Evolutionary conservation across 169 alveolate genomes (phyloP), one percentile per base, ranked within the genome.

Genomic region (Plasmodium yoelii): DNA sequence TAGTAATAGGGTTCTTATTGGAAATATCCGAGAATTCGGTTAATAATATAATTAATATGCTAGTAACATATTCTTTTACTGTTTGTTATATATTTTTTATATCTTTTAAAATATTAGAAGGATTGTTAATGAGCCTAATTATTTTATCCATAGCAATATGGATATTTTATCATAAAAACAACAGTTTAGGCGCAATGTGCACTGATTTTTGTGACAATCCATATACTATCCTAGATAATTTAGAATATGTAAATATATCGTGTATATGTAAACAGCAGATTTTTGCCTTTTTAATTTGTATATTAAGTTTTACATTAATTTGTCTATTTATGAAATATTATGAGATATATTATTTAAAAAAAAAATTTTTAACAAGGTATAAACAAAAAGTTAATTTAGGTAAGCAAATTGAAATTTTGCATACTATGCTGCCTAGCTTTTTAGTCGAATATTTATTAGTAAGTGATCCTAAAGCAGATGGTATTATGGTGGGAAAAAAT

Each of bases 351-450:
- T 87, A 95, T 59, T 88, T 88, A 71, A 74, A 97, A 65, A 94
- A 94, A 75, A 92, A 93, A 61, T 96, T 94, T 46, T 68, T 95
- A 42, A 73, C 94, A 47, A 94, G 95, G 80, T 94, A 92, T 87
- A 77, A 94, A 49, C 95, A 93, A 72, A 88, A 92, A 67, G 94
- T 93, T 26, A 90, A 93, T 57, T 73, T 96, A 73, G 73, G 93
- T 71, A 93, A 94, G 92, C 98, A 96, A 75, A 93, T 96, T 39
- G 97, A 96, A 88, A 95, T 96, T 18, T 90, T 96, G 8, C 95
- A 95, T 88, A 95, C 97, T 9, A 95, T 95, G 98, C 95, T 96
- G n/a, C 98, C 98, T 0, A 92, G 93, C 19, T 95, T 94, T 74
- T 95, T 96, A 39, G 98, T 95, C 1, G 96, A 95, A 34, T 91